Evolutionary conservation across 73 alveolate species (phyloP), one percentile per base, ranked within the genome.

Genomic region (Paramecium sonneborni): DNA sequence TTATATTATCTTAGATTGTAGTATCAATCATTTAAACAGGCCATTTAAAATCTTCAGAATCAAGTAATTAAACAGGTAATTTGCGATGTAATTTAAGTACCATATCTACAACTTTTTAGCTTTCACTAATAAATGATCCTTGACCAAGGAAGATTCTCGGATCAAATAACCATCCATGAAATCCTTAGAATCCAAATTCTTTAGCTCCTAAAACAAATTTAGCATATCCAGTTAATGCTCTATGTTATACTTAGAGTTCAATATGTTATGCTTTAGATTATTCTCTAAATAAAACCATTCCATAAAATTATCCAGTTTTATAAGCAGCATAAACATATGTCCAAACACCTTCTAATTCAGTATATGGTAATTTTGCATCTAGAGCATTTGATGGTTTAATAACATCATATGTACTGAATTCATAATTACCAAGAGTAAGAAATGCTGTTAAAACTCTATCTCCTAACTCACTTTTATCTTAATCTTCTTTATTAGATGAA

Each of bases 121-220:
- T 46, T 26, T 79, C 90, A 43, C 20, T 41, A 4, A 43, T 43
- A 46, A 79, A 79, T 1, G 90, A 28, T 21, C 90, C 90, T 15
- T 23, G 2, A 3, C 90, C 90, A 20, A 79, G 30, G 90, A 79
- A 79, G 21, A 46, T 24, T 46, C 90, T 79, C 14, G 90, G 90
- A 79, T 79, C 90, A 79, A 39, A 79, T 20, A 44, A 14, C 90
- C 74, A 79, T 41, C 90, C 90, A 79, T 79, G 90, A 34, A 79
- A 79, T 41, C 48, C 48, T 23, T 52, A 10, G 14, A 30, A 79
- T 8, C 90, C 90, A 21, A 79, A 79, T 12, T 79, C 90, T 23
- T 79, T 79, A 2, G 90, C 90, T 23, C 62, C 69, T 37, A 79
- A 43, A 12, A 46, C 74, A 30, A 79, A 46, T 24, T 79, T 79